A percentile compares a stretch with the other conserved stretches of the same genome.
Conservation (phyloP, 805 yeast species). For the Nakazawaea anatomiae region DNA sequence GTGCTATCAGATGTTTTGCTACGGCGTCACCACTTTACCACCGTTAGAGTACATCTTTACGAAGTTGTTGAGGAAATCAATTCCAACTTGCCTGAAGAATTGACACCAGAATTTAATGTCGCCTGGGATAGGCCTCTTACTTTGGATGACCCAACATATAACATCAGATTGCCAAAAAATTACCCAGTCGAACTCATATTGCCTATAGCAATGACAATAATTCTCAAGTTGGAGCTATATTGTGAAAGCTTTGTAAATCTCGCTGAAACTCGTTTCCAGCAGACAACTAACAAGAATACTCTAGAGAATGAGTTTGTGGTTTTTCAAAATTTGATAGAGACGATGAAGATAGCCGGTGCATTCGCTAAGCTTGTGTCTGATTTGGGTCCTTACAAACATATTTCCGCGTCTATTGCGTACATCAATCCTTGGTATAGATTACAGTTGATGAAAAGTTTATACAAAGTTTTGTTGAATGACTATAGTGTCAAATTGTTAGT, state of each 20-base stretch:
- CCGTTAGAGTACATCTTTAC: conserved; percentile 6
- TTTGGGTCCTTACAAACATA: background rate
- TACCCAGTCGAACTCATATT: conserved; percentile 4
- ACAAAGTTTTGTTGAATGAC: conserved; percentile 4
- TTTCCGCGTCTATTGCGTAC: background rate
- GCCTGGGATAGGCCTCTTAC: conserved; percentile 3
- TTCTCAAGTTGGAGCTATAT: conserved; percentile 4
- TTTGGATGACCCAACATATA: background rate
- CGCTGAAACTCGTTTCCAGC: background rate
- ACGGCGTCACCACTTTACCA: conserved; percentile 6
- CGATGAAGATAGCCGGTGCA: background rate
- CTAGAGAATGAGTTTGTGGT: conserved; percentile 6
- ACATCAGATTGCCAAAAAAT: conserved; percentile 2
- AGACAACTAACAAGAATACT: background rate
- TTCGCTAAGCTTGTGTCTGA: conserved; percentile 1
- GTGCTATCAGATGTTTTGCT: conserved; percentile 9
- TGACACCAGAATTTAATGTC: background rate
- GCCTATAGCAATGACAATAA: conserved; percentile 1
- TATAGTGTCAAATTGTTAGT: conserved; percentile 6
- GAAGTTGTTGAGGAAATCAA: background rate
- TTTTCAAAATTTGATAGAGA: conserved; percentile 2
- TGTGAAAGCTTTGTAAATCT: conserved; percentile 6
- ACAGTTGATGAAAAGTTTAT: background rate
- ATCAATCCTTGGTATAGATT: conserved; percentile 9
- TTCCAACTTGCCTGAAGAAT: conserved; percentile 1